A percentile compares a stretch with the other conserved stretches of the same genome.
phyloP scores from a whole-genome alignment of 495 filamentous ascomycete species.

The Trichocladium uniseriatum region DNA sequence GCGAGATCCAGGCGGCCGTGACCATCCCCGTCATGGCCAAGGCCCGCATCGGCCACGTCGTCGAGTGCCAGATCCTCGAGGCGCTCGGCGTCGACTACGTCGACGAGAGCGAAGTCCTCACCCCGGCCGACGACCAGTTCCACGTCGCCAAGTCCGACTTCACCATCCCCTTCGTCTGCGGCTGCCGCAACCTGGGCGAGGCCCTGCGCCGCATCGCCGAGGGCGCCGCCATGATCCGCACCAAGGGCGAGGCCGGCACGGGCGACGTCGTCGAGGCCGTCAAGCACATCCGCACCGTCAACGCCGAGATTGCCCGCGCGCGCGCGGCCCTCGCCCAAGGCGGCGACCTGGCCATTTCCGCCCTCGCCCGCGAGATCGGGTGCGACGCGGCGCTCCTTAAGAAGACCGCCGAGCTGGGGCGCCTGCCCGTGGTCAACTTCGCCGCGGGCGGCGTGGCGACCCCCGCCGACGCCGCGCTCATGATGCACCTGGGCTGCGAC shows the following conservation, averaged over 20 bases:
- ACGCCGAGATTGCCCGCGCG: slow-evolving; percentile 69
- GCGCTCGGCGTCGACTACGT: slow-evolving; percentile 94
- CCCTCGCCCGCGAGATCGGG: slow-evolving; percentile 72
- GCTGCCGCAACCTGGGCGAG: slow-evolving; percentile 91
- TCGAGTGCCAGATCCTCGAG: slow-evolving; percentile 98
- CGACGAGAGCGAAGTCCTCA: slow-evolving; percentile 94
- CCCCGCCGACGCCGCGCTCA: slow-evolving; percentile 90
- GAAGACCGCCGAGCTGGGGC: slow-evolving; percentile 74
- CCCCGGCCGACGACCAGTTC: slow-evolving; percentile 80
- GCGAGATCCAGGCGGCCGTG: slow-evolving; percentile 92
- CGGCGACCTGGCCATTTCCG: slow-evolving; percentile 57
- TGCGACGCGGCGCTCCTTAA: slow-evolving; percentile 67
- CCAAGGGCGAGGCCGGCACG: slow-evolving; percentile 97
- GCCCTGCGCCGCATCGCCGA: slow-evolving; percentile 85
- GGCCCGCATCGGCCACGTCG: slow-evolving; percentile 94
- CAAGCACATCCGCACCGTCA: slow-evolving; percentile 89
- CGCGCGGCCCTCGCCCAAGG: slow-evolving; percentile 50
- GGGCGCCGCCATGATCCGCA: slow-evolving; percentile 97
- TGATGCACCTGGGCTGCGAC: slow-evolving; percentile 99
- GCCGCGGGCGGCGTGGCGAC: slow-evolving; percentile 96
- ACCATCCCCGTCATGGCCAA: slow-evolving; percentile 99
- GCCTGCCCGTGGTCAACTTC: slow-evolving; percentile 95
- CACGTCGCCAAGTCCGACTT: slow-evolving; percentile 86
- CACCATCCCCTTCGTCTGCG: slow-evolving; percentile 88
- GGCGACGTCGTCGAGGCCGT: slow-evolving; percentile 97